phyloP scores from a whole-genome alignment of 2,329 filamentous ascomycete genomes.

The Clarireedia homoeocarpa region DNA sequence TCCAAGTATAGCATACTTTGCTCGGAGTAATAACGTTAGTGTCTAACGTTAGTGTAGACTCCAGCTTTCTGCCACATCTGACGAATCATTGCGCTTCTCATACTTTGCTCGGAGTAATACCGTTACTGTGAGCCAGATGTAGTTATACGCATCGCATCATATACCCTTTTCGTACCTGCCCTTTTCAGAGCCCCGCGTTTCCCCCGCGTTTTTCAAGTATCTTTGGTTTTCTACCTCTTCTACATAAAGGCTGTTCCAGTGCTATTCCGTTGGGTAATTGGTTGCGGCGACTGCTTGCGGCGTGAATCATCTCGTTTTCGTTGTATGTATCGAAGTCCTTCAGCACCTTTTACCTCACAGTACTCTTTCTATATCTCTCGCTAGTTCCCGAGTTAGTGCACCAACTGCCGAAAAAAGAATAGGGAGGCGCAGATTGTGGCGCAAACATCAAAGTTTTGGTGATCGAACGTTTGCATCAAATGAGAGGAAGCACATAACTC shows the following conservation, averaged over 20 bases:
- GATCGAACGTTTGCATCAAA: background rate
- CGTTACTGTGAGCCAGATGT: too few species aligned
- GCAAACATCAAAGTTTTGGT: background rate
- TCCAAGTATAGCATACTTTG: too few species aligned
- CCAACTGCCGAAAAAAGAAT: constrained; percentile 19
- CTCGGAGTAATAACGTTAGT: too few species aligned
- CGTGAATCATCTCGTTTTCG: too few species aligned
- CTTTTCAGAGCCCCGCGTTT: background rate
- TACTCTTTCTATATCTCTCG: too few species aligned
- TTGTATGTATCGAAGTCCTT: too few species aligned
- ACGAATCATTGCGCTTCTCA: background rate
- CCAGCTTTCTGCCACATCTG: background rate
- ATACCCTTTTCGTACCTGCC: too few species aligned
- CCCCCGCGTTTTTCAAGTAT: background rate
- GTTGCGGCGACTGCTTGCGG: background rate
- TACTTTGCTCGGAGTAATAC: background rate
- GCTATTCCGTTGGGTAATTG: background rate
- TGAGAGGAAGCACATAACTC: background rate
- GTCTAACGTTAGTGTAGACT: too few species aligned
- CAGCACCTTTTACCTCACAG: too few species aligned
- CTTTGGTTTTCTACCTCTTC: background rate
- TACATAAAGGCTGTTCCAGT: background rate
- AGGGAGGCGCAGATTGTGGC: constrained; percentile 5
- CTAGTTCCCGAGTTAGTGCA: background rate
- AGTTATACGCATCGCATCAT: too few species aligned